A percentile compares a stretch with the other conserved stretches of the same genome.
These are phyloP conservation scores for Tricholoma sp. DNA, from an alignment of 768 basidiomycete species.

Conservation along the genomic window DNA sequence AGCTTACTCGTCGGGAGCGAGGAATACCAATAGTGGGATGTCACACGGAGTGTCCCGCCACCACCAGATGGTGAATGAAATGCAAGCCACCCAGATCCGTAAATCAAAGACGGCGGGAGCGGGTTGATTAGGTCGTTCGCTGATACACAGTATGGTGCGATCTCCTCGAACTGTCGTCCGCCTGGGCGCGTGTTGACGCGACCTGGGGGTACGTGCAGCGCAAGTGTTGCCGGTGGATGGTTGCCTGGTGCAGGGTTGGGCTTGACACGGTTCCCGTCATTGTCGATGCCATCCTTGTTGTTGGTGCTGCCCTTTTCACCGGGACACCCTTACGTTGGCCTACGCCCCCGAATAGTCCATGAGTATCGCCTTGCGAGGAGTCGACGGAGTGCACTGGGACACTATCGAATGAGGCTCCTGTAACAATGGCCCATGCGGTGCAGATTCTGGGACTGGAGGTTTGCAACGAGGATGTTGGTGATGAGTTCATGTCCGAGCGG, in stretches of 20 bases:
- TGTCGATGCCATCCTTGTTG: conserved; percentile 25
- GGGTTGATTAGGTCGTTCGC: conserved; percentile 99
- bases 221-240: conserved; percentile 27
- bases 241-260: conserved; percentile 14
- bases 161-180: conserved; percentile 66
- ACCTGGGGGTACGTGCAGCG: conserved; percentile 59
- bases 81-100: conserved; percentile 86
- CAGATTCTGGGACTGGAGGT: conserved; percentile 90
- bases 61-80: conserved; percentile 54
- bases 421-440: conserved; percentile 72
- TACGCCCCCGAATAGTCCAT: conserved; percentile 79
- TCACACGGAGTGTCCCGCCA: conserved; percentile 45
- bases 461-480: conserved; percentile 86
- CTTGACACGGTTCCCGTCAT: conserved; percentile 22
- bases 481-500: conserved; percentile 77
- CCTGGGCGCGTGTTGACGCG: conserved; percentile 67
- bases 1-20: conserved; percentile 77
- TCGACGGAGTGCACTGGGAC: conserved; percentile 38
- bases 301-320: conserved; percentile 26
- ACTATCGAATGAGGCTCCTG: conserved; percentile 60
- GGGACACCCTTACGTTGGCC: conserved; percentile 76
- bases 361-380: conserved; percentile 35
- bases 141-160: conserved; percentile 86
- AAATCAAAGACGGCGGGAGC: conserved; percentile 88
- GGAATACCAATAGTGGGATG: conserved; percentile 90